Percentiles rank a stretch among this genome's conserved stretches.
Evolutionary conservation across 495 filamentous ascomycete species (phyloP).

Genomic region (Lasiosphaeriaceae sp.): DNA sequence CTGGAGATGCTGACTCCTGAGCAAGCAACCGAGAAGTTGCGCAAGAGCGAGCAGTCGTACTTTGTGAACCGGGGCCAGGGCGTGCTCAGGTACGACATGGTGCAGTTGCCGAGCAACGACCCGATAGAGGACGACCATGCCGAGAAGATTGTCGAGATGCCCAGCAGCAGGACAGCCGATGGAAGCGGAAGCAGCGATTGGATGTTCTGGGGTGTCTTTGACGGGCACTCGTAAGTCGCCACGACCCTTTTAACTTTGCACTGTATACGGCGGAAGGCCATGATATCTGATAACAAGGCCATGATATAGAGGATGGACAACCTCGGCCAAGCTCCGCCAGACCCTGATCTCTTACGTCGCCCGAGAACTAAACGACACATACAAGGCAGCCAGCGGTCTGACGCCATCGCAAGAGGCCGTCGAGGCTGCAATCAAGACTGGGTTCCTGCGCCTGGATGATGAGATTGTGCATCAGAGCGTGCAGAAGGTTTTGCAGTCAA

Average conservation of each 20-base stretch:
- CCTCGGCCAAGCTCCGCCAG: constrained; percentile 92
- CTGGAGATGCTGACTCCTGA: constrained; percentile 96
- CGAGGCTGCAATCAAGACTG: constrained; percentile 87
- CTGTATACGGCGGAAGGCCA: neutral
- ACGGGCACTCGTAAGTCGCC: constrained; percentile 78
- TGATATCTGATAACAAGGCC: constrained; percentile 22
- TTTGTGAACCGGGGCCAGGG: constrained; percentile 84
- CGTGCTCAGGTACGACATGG: constrained; percentile 92
- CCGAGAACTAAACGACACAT: constrained; percentile 88
- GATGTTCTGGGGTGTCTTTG: constrained; percentile 99
- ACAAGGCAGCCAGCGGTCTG: constrained; percentile 65
- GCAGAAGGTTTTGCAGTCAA: constrained; percentile 79
- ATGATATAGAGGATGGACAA: constrained; percentile 82
- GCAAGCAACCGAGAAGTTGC: constrained; percentile 83
- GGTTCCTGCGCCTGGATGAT: constrained; percentile 82
- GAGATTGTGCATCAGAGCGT: constrained; percentile 91
- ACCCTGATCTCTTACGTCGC: constrained; percentile 88
- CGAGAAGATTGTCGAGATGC: constrained; percentile 93
- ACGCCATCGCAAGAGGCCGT: constrained; percentile 70
- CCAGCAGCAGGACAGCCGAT: constrained; percentile 37
- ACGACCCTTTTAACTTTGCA: neutral
- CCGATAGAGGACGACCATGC: constrained; percentile 98
- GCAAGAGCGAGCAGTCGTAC: constrained; percentile 87
- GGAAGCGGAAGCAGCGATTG: constrained; percentile 69
- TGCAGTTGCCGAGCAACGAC: constrained; percentile 91